Evolutionary conservation across 441 rosid genomes (phyloP), one percentile per base, ranked within the genome.

Genomic region (Euphorbia schlechtendalii): DNA sequence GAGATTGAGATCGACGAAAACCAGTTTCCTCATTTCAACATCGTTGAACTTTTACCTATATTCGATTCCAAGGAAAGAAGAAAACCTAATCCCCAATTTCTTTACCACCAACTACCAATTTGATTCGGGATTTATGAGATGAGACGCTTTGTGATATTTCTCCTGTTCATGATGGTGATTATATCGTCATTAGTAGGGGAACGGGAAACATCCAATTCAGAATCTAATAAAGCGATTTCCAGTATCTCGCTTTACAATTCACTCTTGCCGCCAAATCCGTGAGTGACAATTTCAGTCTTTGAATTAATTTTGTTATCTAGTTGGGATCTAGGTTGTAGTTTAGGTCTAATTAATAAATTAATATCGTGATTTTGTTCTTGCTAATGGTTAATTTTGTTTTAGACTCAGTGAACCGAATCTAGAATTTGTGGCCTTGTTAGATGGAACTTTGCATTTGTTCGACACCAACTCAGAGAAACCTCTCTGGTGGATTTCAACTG

Each of bases 401-500:
- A 18, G 61, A 67, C 72, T 45, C 75, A 83, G 93, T 41, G 76
- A 82, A 63, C 80, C 72, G 46, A 79, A 77, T 61, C 63, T 86
- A 54, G 82, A 81, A 6, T 40, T 92, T 51, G 73, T 86, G 67
- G 86, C 86, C 59, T 83, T 85, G 43, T 72, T 73, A 74, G 96
- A 89, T 65, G 96, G 96, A 66, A 78, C 84, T 6, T 73, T 92
- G 36, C 73, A 85, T 70, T 77, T 86, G 52, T 74, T 87, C 63
- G 88, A 92, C 65, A 69, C 72, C 60, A 76, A 69, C 3, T 77
- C 79, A 0, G 56, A 73, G 56, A 76, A 77, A 68, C 68, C 76
- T 24, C 81, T 71, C 45, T 89, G 98, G 96, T 89, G 93, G 3
- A 80, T 87, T 40, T 56, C 83, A 13, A 73, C 92, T 55, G 89